Percentiles rank a stretch among this genome's conserved stretches.
Evolutionary conservation across 75 land plant species (phyloP).

Genomic region (Sequoia sempervirens): DNA sequence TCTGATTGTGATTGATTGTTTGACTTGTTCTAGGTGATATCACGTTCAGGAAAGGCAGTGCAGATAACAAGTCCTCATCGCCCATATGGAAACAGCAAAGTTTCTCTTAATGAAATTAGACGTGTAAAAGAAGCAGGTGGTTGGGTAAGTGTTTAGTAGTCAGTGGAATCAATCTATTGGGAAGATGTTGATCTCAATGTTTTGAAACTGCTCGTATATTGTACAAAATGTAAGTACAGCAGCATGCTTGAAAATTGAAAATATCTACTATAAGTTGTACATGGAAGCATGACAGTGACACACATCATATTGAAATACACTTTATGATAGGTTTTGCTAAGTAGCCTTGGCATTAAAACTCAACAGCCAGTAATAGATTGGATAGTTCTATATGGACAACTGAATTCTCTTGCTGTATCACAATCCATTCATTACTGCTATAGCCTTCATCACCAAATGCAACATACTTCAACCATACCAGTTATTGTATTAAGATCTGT

Average conservation of each 20-base stretch:
- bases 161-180: background rate
- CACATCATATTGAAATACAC: background rate
- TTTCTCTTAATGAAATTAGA: conserved; percentile 67
- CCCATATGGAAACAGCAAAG: conserved; percentile 83
- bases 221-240: background rate
- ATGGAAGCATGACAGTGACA: background rate
- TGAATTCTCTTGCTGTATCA: background rate
- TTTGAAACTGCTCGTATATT: background rate
- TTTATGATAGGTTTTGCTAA: background rate
- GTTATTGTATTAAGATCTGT: too few species aligned
- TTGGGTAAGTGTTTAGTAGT: conserved; percentile 74
- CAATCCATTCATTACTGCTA: background rate
- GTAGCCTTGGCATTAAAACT: too few species aligned
- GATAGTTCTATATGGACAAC: background rate
- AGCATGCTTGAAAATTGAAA: background rate
- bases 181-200: background rate
- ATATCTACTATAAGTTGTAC: background rate
- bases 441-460: background rate
- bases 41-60: conserved; percentile 72
- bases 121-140: conserved; percentile 95
- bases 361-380: background rate
- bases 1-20: background rate
- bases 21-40: conserved; percentile 56
- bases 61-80: conserved; percentile 72
- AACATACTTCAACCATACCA: background rate